A percentile compares a stretch with the other conserved stretches of the same genome.
phyloP scores from a whole-genome alignment of 352 stramenopile species.

The Blastocystis sp. region DNA sequence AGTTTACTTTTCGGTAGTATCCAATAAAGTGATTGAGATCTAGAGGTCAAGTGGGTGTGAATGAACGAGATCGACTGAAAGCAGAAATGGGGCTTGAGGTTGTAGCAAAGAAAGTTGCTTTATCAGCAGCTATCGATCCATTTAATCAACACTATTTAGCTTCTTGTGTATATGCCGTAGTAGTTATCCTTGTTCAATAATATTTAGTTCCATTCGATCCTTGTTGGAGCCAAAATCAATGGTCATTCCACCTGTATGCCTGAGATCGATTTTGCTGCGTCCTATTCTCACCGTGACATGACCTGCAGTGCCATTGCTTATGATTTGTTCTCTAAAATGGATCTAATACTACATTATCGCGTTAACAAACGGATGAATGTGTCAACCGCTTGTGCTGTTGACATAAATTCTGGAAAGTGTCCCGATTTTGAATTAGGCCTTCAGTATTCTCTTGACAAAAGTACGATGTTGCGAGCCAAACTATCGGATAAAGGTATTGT shows the following conservation, averaged over 20 bases:
- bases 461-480: not conserved
- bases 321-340: not conserved
- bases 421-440: not conserved
- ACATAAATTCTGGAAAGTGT: conserved; percentile 4
- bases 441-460: not conserved
- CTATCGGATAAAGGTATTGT: not conserved
- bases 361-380: not conserved
- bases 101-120: not conserved
- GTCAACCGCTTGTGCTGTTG: not conserved
- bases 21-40: not conserved
- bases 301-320: not conserved
- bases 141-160: not conserved
- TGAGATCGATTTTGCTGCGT: not conserved
- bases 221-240: not conserved
- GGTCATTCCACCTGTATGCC: not conserved
- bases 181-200: not conserved
- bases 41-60: not conserved
- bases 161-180: not conserved
- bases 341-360: not conserved
- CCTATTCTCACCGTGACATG: not conserved
- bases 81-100: not conserved
- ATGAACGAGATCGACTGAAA: not conserved
- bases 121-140: not conserved
- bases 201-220: not conserved
- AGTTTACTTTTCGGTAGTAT: not conserved